Base-by-base conservation (phyloP, 2,329 filamentous ascomycete species). In the Colletotrichum tropicale region DNA sequence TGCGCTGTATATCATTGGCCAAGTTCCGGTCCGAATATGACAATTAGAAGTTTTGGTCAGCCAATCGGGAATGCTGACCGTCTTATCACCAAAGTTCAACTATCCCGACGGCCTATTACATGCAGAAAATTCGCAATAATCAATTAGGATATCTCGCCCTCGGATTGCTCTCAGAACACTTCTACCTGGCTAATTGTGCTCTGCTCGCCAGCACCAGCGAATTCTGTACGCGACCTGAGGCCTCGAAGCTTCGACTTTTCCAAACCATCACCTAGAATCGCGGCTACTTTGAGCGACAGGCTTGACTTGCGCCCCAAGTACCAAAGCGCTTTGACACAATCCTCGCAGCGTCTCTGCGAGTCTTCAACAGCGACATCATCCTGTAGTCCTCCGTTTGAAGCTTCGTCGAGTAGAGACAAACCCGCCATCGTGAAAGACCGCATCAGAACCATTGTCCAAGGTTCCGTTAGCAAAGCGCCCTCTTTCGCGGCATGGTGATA, bases 181-280 rank as follows among this genome's bases (percentile, higher is more conserved):
- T 26, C 55, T 30, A 58, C 55, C 55, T 58, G 55, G 10, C 16
- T n/a, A 58, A 1, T 13, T 52, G n/a, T 52, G 43, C 43, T 52
- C 2, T 21, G 43, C 43, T 52, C 43, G 0, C 43, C 0, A 52
- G n/a, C 43, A 21, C 43, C 43, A 13, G n/a, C n/a, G n/a, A 52
- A 21, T 12, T 52, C 10, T 52, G n/a, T 24, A 4, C 1, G 3
- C 3, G 38, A 21, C n/a, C 43, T n/a, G 6, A 8, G 43, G 6
- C 43, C 43, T 13, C 43, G 43, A n/a, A 66, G 21, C 86, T 94
- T 89, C 94, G 4, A 93, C 94, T 34, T 93, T n/a, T 73, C 93
- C 82, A 94, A 85, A 80, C 92, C 94, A 84, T 95, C 93, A 10
- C 92, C 94, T 9, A 95, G 85, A 78, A 95, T 94, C 8, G 21